Conservation (phyloP, 768 basidiomycete species). For the Boletus subcaerulescens region DNA sequence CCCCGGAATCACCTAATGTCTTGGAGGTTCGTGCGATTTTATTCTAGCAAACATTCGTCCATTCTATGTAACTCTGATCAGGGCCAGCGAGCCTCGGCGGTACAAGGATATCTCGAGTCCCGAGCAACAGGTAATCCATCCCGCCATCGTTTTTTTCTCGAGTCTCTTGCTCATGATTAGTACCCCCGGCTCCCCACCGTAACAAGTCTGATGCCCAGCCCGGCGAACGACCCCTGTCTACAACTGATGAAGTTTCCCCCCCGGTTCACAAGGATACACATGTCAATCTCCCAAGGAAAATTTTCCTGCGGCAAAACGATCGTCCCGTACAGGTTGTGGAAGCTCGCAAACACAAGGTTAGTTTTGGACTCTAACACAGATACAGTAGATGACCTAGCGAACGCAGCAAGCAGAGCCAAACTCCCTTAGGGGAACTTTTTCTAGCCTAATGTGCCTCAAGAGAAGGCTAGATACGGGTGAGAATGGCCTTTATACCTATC, state of each 20-base stretch:
- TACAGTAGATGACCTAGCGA: background rate
- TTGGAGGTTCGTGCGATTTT: no score
- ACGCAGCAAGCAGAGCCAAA: background rate
- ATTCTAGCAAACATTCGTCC: no score
- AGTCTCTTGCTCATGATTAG: background rate
- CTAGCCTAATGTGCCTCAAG: background rate
- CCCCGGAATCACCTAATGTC: no score
- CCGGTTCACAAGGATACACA: background rate
- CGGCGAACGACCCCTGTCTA: background rate
- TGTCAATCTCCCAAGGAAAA: background rate
- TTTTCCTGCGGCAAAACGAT: background rate
- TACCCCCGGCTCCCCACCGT: no score
- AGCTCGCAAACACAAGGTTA: background rate
- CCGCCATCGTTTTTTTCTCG: no score
- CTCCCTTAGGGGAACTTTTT: background rate
- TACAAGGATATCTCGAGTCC: no score
- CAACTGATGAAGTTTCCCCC: background rate
- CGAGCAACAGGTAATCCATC: no score
- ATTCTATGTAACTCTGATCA: no score
- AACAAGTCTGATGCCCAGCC: background rate
- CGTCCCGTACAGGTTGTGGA: background rate
- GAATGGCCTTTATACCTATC: background rate
- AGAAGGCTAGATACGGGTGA: background rate
- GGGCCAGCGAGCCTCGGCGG: no score
- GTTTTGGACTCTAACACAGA: background rate